Evolutionary conservation across 2,329 filamentous ascomycete genomes (phyloP).

Genomic region (Ascocoryne sarcoides): DNA sequence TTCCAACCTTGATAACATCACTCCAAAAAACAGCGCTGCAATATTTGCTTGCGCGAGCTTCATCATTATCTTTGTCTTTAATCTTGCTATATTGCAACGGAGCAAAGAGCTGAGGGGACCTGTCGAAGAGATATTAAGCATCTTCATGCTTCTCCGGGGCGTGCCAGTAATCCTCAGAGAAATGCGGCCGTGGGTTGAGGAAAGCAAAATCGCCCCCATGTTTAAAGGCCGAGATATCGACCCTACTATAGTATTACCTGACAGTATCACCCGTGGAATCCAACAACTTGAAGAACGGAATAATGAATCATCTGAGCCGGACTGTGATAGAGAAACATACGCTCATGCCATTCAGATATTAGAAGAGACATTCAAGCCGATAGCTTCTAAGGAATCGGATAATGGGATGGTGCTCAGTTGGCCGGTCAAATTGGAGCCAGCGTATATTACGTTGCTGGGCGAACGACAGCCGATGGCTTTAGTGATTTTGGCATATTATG

Average conservation of each 20-base stretch:
- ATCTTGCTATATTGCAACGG: too few relatives aligned
- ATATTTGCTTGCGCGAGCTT: conserved; percentile 28
- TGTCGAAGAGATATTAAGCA: too few relatives aligned
- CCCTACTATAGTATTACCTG: too few relatives aligned
- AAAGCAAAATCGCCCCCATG: too few relatives aligned
- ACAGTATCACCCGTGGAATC: too few relatives aligned
- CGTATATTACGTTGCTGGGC: conserved; percentile 27
- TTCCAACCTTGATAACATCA: conserved; percentile 43
- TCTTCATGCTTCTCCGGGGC: too few relatives aligned
- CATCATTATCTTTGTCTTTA: conserved; percentile 28
- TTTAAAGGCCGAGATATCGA: too few relatives aligned
- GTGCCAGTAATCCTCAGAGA: too few relatives aligned
- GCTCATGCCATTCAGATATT: conserved; percentile 5
- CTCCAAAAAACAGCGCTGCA: conserved; percentile 28
- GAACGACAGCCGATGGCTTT: conserved; percentile 30
- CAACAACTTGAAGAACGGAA: too few relatives aligned
- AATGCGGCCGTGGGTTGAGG: too few relatives aligned
- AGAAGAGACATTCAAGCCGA: conserved; percentile 16
- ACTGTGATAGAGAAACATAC: too few relatives aligned
- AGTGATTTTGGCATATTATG: conserved; percentile 31
- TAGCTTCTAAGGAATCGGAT: conserved; percentile 18
- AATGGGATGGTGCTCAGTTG: conserved; percentile 28
- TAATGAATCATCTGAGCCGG: too few relatives aligned
- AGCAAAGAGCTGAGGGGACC: conserved; percentile 9
- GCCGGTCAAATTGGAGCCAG: conserved; percentile 30